A percentile compares a stretch with the other conserved stretches of the same genome.
Conservation (phyloP, 176 grass and related monocot genomes). For the Aegilops sharonensis region DNA sequence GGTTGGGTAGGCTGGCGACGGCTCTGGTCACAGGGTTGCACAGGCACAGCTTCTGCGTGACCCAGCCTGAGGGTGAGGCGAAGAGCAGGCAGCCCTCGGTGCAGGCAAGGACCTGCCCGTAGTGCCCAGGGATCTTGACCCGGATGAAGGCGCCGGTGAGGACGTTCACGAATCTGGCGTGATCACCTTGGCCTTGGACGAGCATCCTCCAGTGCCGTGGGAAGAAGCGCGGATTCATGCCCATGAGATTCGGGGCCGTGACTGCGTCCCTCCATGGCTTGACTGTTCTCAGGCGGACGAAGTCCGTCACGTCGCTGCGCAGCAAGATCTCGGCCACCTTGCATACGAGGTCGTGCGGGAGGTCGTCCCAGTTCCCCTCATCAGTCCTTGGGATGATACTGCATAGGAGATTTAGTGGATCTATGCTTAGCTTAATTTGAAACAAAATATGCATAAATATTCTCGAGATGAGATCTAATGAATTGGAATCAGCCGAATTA, state of each 20-base stretch:
- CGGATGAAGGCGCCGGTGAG: not conserved
- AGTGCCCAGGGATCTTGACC: not conserved
- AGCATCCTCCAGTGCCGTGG: not conserved
- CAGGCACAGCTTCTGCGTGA: not conserved
- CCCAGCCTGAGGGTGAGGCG: rapidly evolving
- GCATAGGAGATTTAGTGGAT: too few species aligned
- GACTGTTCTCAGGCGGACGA: not conserved
- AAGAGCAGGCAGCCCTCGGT: constrained; percentile 4
- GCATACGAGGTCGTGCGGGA: not conserved
- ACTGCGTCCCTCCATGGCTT: not conserved
- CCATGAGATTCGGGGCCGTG: not conserved
- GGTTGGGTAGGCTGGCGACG: not conserved
- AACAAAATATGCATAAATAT: not conserved
- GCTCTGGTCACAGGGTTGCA: not conserved
- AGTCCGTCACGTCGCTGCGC: not conserved
- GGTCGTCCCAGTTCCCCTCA: not conserved
- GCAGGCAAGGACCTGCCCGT: not conserved
- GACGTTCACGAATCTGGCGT: not conserved
- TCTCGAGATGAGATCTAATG: not conserved
- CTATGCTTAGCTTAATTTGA: too few species aligned
- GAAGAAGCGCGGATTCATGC: not conserved
- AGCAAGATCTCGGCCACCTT: not conserved
- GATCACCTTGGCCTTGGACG: rapidly evolving
- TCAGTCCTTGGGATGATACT: not conserved
- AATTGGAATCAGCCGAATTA: not conserved